Evolutionary conservation across 2,329 filamentous ascomycete species (phyloP).

Genomic region (Pezicula rhizophila): DNA sequence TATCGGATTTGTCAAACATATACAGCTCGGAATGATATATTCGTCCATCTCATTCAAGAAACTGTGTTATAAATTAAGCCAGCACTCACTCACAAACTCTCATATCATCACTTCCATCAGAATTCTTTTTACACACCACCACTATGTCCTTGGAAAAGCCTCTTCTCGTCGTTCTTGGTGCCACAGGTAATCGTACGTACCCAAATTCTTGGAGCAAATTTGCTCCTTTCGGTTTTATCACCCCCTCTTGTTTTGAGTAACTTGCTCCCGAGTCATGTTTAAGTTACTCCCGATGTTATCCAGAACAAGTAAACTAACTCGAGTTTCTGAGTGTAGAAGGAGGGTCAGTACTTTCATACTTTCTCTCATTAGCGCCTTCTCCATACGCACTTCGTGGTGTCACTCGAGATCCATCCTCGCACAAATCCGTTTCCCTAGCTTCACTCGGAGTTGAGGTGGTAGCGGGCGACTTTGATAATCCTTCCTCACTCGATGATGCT

Average conservation of each 20-base stretch:
- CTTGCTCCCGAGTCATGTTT: too few relatives aligned
- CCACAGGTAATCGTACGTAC: conserved; percentile 33
- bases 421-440: conserved; percentile 31
- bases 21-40: conserved; percentile 1
- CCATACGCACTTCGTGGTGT: conserved; percentile 37
- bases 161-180: conserved; percentile 36
- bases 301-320: too few relatives aligned
- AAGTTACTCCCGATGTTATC: too few relatives aligned
- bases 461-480: conserved; percentile 23
- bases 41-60: conserved; percentile 1
- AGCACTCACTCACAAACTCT: conserved; percentile 1
- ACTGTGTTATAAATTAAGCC: conserved; percentile 1
- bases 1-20: conserved; percentile 1
- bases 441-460: conserved; percentile 37
- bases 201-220: too few relatives aligned
- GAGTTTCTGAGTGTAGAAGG: conserved; percentile 19
- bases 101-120: conserved; percentile 3
- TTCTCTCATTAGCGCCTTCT: conserved; percentile 32
- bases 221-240: too few relatives aligned
- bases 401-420: conserved; percentile 37
- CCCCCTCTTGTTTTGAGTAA: too few relatives aligned
- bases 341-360: conserved; percentile 36
- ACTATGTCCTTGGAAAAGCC: conserved; percentile 16
- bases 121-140: background rate
- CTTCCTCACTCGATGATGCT: conserved; percentile 19